phyloP scores from a whole-genome alignment of 2,329 filamentous ascomycete species.

The Epichloe aotearoae region DNA sequence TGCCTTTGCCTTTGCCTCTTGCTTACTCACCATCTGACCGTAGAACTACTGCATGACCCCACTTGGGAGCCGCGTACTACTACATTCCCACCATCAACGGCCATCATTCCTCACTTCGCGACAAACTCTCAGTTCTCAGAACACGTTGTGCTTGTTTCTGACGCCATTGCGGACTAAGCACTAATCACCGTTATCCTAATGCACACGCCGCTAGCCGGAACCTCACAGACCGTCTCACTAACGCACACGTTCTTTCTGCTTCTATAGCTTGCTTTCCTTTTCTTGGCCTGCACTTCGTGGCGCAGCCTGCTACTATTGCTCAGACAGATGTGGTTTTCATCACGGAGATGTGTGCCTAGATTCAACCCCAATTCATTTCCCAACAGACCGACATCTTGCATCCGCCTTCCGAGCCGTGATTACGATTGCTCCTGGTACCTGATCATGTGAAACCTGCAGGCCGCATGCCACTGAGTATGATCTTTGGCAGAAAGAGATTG shows the following conservation, averaged over 20 bases:
- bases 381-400: not conserved
- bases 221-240: not conserved
- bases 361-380: not conserved
- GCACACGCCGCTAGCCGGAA: not conserved
- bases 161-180: not conserved
- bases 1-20: no score
- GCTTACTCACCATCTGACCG: not conserved
- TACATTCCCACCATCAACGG: not conserved
- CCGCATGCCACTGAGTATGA: no score
- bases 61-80: not conserved
- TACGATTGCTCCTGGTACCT: not conserved
- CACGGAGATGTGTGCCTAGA: not conserved
- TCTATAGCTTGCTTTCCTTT: not conserved
- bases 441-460: not conserved
- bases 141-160: not conserved
- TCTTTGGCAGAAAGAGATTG: no score
- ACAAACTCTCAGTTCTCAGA: not conserved
- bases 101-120: not conserved
- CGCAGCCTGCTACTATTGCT: not conserved
- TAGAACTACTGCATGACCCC: not conserved
- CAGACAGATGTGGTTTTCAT: not conserved
- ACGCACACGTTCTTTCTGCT: slow-evolving; percentile 1
- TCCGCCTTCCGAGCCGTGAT: not conserved
- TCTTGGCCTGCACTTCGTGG: not conserved
- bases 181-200: not conserved